phyloP scores from a whole-genome alignment of 1,284 basidiomycete species.

The Malassezia cuniculi region DNA sequence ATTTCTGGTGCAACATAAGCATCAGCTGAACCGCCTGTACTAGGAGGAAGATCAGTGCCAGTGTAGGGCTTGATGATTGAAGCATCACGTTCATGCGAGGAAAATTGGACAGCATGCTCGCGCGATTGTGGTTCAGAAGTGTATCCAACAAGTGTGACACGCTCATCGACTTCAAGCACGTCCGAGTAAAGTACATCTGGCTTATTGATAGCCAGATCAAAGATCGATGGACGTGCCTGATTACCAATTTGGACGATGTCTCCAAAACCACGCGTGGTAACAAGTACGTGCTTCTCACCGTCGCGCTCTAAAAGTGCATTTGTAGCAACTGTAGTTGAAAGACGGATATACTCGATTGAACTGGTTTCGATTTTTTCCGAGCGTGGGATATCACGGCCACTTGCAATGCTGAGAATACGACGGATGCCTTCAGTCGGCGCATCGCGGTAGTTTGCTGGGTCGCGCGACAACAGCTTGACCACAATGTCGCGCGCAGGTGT shows the following conservation, averaged over 20 bases:
- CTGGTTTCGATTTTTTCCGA: conserved; percentile 59
- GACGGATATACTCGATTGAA: conserved; percentile 80
- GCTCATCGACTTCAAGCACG: conserved; percentile 81
- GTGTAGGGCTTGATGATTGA: conserved; percentile 19
- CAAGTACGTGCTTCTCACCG: conserved; percentile 74
- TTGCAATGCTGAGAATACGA: conserved; percentile 69
- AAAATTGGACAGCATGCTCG: conserved; percentile 49
- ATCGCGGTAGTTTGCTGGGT: conserved; percentile 67
- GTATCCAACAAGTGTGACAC: conserved; percentile 84
- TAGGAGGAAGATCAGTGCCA: conserved; percentile 48
- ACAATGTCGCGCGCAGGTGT: conserved; percentile 38
- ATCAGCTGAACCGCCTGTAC: conserved; percentile 44
- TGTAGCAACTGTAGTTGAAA: conserved; percentile 90
- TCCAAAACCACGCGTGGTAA: conserved; percentile 83
- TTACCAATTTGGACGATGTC: conserved; percentile 84
- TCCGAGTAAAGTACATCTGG: conserved; percentile 63
- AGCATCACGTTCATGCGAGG: conserved; percentile 14
- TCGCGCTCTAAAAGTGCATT: conserved; percentile 90
- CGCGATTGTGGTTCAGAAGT: conserved; percentile 72
- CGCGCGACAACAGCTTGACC: conserved; percentile 47
- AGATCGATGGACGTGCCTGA: conserved; percentile 70
- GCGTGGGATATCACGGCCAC: conserved; percentile 56
- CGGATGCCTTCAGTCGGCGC: conserved; percentile 89
- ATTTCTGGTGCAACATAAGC: conserved; percentile 61
- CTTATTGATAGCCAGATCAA: conserved; percentile 50